A percentile compares a stretch with the other conserved stretches of the same genome.
These are phyloP conservation scores for Elsinoe perseae DNA, from an alignment of 2,329 filamentous ascomycete species.

Conservation along the genomic window DNA sequence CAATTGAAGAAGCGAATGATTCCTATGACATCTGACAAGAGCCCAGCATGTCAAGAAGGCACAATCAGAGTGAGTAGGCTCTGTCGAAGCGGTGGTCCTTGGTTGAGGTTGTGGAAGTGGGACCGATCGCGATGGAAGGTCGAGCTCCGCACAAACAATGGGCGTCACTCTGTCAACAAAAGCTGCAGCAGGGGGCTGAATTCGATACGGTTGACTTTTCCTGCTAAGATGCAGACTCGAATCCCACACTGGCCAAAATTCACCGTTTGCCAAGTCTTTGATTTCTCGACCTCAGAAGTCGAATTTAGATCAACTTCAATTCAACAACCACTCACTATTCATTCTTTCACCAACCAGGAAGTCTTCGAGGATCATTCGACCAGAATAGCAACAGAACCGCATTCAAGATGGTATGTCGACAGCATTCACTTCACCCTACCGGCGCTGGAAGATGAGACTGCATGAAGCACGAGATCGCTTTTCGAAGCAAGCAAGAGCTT, in stretches of 20 bases:
- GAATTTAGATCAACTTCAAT: background rate
- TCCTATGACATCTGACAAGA: background rate
- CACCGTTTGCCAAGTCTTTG: background rate
- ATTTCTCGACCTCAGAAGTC: slow-evolving; percentile 9
- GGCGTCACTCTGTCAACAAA: slow-evolving; percentile 9
- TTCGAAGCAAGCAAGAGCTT: background rate
- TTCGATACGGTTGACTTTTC: background rate
- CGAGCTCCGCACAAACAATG: slow-evolving; percentile 10
- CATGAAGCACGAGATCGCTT: background rate
- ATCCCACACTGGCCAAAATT: slow-evolving; percentile 9
- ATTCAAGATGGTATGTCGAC: slow-evolving; percentile 15
- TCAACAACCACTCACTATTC: slow-evolving; percentile 1
- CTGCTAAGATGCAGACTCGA: background rate
- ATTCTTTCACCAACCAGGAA: slow-evolving; percentile 13
- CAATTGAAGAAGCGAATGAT: slow-evolving; percentile 1
- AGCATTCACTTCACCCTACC: background rate
- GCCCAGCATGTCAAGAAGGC: background rate
- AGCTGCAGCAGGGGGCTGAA: background rate
- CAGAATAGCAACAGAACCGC: slow-evolving; percentile 14
- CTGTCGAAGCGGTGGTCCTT: background rate
- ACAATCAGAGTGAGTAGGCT: background rate
- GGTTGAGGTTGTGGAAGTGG: slow-evolving; percentile 12
- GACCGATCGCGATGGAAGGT: slow-evolving; percentile 9
- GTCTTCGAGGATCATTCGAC: slow-evolving; percentile 18
- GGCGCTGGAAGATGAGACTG: background rate